Conservation (phyloP, 192 early-diverging fungal genomes). For the Chytriomyces sp. region DNA sequence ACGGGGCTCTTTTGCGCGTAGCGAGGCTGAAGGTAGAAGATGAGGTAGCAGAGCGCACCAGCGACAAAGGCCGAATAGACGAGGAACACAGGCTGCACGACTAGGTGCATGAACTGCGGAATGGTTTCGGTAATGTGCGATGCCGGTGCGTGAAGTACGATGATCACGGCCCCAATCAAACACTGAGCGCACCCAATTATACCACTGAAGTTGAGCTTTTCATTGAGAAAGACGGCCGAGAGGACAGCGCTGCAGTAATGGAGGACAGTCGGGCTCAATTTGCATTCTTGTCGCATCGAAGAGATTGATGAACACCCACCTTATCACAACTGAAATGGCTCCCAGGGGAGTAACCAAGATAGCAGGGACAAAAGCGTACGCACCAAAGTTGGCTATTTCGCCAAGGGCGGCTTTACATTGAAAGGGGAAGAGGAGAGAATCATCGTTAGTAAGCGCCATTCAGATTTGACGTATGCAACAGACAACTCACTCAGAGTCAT, state of each 20-base stretch:
- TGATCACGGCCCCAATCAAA: conserved; percentile 67
- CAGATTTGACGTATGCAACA: neutral
- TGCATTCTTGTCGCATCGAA: neutral
- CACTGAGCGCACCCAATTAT: conserved; percentile 68
- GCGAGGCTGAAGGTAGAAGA: conserved; percentile 60
- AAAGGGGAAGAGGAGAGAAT: conserved; percentile 44
- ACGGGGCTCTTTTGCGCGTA: conserved; percentile 63
- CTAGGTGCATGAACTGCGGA: conserved; percentile 52
- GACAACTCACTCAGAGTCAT: conserved; percentile 74
- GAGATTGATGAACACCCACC: conserved; percentile 52
- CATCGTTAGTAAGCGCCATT: neutral
- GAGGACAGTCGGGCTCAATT: too few relatives aligned
- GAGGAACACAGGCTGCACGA: conserved; percentile 63
- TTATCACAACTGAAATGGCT: conserved; percentile 85
- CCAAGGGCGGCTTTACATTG: conserved; percentile 77
- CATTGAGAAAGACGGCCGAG: conserved; percentile 66
- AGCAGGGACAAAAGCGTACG: conserved; percentile 94
- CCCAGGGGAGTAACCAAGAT: conserved; percentile 91
- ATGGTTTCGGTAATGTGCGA: conserved; percentile 50
- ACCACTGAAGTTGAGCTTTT: conserved; percentile 59
- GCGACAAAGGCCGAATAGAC: conserved; percentile 57
- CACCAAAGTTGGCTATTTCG: conserved; percentile 92
- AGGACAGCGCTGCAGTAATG: conserved; percentile 56
- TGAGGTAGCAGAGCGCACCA: conserved; percentile 43
- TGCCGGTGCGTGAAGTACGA: conserved; percentile 55